Evolutionary conservation across 169 alveolate species (phyloP), one percentile per base, ranked within the genome.

Genomic region (Eimeria falciformis): DNA sequence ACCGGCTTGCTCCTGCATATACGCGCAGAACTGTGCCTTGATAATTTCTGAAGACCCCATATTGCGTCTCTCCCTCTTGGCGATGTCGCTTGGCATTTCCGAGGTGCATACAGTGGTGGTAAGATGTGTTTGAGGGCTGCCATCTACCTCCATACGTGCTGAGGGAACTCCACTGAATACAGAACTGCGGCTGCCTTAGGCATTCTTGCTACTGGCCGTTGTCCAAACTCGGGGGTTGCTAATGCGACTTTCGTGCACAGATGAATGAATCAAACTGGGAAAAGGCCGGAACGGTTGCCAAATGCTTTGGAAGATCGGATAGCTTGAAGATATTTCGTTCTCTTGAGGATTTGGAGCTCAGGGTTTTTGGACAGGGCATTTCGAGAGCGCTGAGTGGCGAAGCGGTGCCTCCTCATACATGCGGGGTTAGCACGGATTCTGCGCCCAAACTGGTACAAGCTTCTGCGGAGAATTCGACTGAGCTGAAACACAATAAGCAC

Each of bases 71-170:
- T 78, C 71, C 7, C 88, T 78, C 6, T 53, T 78, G 55, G 88
- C 71, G 14, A 23, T 50, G 29, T 78, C 88, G 5, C 43, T 78
- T 68, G 88, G 88, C 46, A 29, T 53, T 78, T 78, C 88, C 9
- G 88, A 78, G 46, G 88, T 78, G 6, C 88, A 78, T 47, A 78
- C 88, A 4, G 88, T 78, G 3, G 88, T 78, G 43, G 88, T 78
- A 40, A 78, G 88, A 17, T 45, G n/a, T n/a, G n/a, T n/a, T n/a
- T n/a, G n/a, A n/a, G n/a, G n/a, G n/a, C n/a, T n/a, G n/a, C n/a
- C n/a, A n/a, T n/a, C n/a, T n/a, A n/a, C n/a, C n/a, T n/a, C n/a
- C n/a, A n/a, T n/a, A n/a, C n/a, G n/a, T n/a, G n/a, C n/a, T n/a
- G n/a, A n/a, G n/a, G n/a, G n/a, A n/a, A n/a, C n/a, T n/a, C n/a